phyloP scores from a whole-genome alignment of 768 basidiomycete genomes.

The Amanita muscaria region DNA sequence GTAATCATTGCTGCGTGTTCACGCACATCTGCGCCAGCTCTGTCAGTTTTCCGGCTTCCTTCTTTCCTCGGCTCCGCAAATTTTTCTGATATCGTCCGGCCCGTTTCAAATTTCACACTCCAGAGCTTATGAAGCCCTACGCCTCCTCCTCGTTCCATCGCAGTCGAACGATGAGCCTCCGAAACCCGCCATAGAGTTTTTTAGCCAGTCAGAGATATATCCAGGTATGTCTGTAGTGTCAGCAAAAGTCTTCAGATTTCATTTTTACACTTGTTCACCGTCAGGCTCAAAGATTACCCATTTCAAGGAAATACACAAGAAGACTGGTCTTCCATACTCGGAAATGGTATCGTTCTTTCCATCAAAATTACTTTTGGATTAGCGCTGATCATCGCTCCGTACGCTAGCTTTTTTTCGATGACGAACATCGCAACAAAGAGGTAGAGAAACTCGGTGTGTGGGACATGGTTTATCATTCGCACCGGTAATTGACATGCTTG shows the following conservation, averaged over 20 bases:
- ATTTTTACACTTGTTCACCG: background rate
- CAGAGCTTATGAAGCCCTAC: slow-evolving; percentile 74
- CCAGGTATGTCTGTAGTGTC: slow-evolving; percentile 35
- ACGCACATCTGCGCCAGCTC: slow-evolving; percentile 54
- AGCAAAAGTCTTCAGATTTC: background rate
- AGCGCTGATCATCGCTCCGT: too few species aligned
- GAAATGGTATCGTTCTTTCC: slow-evolving; percentile 58
- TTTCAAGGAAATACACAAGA: slow-evolving; percentile 64
- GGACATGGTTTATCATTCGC: background rate
- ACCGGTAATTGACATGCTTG: background rate
- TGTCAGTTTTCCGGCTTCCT: slow-evolving; percentile 37
- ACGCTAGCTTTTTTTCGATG: slow-evolving; percentile 74
- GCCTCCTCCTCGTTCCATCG: slow-evolving; percentile 45
- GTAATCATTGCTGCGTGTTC: slow-evolving; percentile 64
- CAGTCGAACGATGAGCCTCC: slow-evolving; percentile 23
- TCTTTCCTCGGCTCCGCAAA: slow-evolving; percentile 4
- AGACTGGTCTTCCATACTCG: slow-evolving; percentile 68
- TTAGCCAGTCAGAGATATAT: slow-evolving; percentile 69
- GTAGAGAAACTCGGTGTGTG: slow-evolving; percentile 49
- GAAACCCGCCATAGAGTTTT: slow-evolving; percentile 47
- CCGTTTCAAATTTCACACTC: background rate
- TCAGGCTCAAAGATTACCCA: slow-evolving; percentile 74
- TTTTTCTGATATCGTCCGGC: too few species aligned
- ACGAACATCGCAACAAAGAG: slow-evolving; percentile 54
- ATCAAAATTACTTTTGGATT: too few species aligned